Percentiles rank a stretch among this genome's conserved stretches.
phyloP scores from a whole-genome alignment of 2,329 filamentous ascomycete species.

The Diplodia mutila region DNA sequence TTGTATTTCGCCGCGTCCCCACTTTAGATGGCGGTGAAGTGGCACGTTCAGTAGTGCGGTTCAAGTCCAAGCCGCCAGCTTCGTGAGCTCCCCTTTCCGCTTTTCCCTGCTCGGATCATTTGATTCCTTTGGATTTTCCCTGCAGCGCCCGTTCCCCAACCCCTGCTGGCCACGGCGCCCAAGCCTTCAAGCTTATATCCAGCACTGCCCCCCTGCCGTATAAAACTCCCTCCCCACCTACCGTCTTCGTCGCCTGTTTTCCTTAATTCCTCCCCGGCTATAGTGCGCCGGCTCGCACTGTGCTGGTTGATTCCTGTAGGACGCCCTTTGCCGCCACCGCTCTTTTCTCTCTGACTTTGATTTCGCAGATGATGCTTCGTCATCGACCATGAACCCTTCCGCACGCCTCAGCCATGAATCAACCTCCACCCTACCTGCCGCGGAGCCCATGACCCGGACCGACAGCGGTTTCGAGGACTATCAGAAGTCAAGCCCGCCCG shows the following conservation, averaged over 20 bases:
- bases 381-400: constrained; percentile 6
- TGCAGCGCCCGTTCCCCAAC: constrained; percentile 1
- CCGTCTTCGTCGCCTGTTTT: constrained; percentile 6
- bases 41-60: too few species aligned
- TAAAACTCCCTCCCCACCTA: constrained; percentile 8
- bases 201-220: constrained; percentile 2
- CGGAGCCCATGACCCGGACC: constrained; percentile 24
- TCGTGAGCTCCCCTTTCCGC: constrained; percentile 9
- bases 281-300: constrained; percentile 25
- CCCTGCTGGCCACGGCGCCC: neutral
- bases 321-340: too few species aligned
- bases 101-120: constrained; percentile 22
- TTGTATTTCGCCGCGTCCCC: constrained; percentile 22
- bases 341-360: too few species aligned
- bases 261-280: neutral
- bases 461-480: constrained; percentile 26
- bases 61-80: too few species aligned
- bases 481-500: neutral
- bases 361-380: constrained; percentile 13
- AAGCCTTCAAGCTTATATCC: constrained; percentile 20
- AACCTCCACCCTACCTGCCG: neutral
- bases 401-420: neutral
- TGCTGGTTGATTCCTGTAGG: constrained; percentile 7
- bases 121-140: constrained; percentile 14
- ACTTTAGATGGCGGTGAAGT: constrained; percentile 24